Base-by-base conservation (phyloP, 176 grass and related monocot species). In the Avena atlantica region DNA sequence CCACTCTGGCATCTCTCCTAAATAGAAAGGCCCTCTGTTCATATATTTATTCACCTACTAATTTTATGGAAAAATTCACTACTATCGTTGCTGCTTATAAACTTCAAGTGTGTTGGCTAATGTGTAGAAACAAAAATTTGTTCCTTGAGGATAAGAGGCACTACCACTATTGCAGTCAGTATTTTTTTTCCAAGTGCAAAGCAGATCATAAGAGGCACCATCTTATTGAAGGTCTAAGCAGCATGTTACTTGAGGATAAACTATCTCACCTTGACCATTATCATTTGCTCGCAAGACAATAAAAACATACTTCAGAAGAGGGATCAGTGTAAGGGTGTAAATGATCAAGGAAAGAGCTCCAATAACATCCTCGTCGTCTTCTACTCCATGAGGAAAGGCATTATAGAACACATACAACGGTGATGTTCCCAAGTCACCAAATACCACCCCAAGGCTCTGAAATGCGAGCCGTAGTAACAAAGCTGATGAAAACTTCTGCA, bases 321-420 rank as follows among this genome's bases (percentile, higher is more conserved):
- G 90, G 51, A 99, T 94, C 70, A 97, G 77, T 60, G 97, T 99
- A 65, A 99, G 97, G 53, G 97, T 94, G 73, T 99, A 99, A 84
- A 99, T 97, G 81, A 99, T 99, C 86, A 99, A 74, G 34, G 97
- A 99, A 92, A 99, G 97, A 71, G 97, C 97, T 73, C 97, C 97
- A 61, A 99, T 93, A 64, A 99, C 82, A 78, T 99, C 97, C 60
- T 99, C 97, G 2, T 88, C 74, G 45, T 99, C 51, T 5, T 90
- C 31, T 78, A 99, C 91, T 25, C 97, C 97, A 17, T 1, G 83
- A 85, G 97, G 94, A 85, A 99, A 99, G 67, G 89, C 73, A 86
- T 97, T 99, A 83, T 93, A 90, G 88, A 99, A 97, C 45, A 99
- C 97, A 84, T 97, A 99, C 52, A 99, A 81, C 4, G 97, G 97